These are phyloP conservation scores for Cupressus sempervirens DNA, from an alignment of 75 land plant species.

Conservation along the genomic window DNA sequence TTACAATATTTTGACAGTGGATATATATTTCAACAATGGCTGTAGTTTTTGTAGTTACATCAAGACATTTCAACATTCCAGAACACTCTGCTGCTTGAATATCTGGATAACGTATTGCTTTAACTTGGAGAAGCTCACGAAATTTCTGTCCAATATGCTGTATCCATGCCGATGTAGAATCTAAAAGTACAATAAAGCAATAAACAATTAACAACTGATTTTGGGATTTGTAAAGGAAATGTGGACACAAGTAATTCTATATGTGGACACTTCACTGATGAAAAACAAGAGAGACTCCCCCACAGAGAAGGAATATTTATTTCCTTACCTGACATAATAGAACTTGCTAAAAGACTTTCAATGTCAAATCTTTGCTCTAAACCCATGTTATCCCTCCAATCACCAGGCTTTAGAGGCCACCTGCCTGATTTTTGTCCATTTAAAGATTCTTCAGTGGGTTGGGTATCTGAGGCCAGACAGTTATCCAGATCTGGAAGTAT, in stretches of 20 bases:
- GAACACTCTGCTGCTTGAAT: constrained; percentile 52
- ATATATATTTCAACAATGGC: neutral
- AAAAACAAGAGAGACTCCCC: neutral
- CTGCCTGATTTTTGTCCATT: constrained; percentile 2
- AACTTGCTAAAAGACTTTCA: constrained; percentile 12
- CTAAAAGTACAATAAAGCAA: constrained; percentile 13
- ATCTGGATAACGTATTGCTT: constrained; percentile 66
- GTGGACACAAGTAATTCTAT: neutral
- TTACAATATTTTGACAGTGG: neutral
- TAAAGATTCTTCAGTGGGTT: neutral
- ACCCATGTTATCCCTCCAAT: neutral
- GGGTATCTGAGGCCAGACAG: neutral
- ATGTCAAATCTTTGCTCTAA: constrained; percentile 8
- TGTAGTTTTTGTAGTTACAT: neutral
- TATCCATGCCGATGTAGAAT: constrained; percentile 32
- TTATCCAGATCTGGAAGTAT: constrained; percentile 12
- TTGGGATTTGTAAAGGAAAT: neutral
- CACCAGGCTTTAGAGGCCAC: constrained; percentile 2
- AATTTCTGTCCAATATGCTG: constrained; percentile 72
- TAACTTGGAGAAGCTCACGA: constrained; percentile 80
- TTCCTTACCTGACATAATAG: constrained; percentile 24
- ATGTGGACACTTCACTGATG: neutral
- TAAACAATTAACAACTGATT: constrained; percentile 18
- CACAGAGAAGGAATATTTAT: neutral
- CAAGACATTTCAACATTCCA: constrained; percentile 44